These are phyloP conservation scores for Fraxinus paxiana DNA, from an alignment of 305 asterid genomes.

Conservation along the genomic window DNA sequence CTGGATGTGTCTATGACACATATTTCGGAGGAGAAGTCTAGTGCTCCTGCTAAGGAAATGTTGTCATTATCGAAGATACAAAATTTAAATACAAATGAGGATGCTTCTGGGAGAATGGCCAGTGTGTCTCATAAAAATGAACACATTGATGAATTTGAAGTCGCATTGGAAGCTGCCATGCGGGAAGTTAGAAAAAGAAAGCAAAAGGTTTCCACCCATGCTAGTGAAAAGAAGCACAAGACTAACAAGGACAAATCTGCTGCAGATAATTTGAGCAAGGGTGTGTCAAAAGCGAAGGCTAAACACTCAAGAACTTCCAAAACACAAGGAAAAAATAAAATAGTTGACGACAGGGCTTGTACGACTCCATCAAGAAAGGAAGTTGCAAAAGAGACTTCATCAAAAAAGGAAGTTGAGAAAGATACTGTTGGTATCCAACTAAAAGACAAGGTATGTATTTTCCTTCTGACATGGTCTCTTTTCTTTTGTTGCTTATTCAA, in stretches of 20 bases:
- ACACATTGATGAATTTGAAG: constrained; percentile 36
- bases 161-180: constrained; percentile 7
- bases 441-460: background rate
- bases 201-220: background rate
- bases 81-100: constrained; percentile 33
- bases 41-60: constrained; percentile 39
- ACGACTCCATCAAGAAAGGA: background rate
- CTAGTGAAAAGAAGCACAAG: background rate
- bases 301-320: background rate
- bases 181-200: background rate
- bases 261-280: background rate
- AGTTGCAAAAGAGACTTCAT: background rate
- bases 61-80: constrained; percentile 35
- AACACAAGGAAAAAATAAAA: background rate
- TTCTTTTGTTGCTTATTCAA: background rate
- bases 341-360: background rate
- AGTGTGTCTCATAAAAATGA: constrained; percentile 33
- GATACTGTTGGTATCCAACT: background rate
- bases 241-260: background rate
- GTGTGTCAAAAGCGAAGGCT: background rate
- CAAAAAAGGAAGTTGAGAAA: background rate
- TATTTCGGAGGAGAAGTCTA: constrained; percentile 30
- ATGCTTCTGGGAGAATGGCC: constrained; percentile 37
- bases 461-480: background rate
- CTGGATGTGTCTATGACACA: constrained; percentile 23